These are phyloP conservation scores for Emmonsiellopsis sp. DNA, from an alignment of 2,329 filamentous ascomycete genomes.

Conservation along the genomic window DNA sequence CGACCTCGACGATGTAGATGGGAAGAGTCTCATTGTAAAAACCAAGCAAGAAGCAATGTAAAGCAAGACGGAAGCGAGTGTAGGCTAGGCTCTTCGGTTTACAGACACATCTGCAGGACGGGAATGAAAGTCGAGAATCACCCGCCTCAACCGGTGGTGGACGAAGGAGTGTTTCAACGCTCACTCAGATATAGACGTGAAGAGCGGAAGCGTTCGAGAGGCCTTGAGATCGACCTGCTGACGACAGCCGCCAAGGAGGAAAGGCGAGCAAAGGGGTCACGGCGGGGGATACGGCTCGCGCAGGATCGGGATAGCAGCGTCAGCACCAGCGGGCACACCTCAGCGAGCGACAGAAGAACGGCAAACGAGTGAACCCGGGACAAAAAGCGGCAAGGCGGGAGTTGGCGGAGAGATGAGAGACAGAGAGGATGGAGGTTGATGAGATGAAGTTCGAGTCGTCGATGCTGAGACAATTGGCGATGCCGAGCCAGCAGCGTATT, in stretches of 20 bases:
- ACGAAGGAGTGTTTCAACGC: no score
- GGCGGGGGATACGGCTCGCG: not conserved
- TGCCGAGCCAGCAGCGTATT: no score
- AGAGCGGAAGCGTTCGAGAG: not conserved
- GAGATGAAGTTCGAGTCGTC: not conserved
- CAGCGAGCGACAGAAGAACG: not conserved
- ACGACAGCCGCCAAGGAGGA: not conserved
- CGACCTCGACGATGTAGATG: not conserved
- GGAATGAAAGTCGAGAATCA: not conserved
- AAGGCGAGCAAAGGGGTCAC: not conserved
- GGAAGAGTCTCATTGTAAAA: conserved; percentile 8
- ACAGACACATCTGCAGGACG: not conserved
- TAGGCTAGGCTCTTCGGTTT: not conserved
- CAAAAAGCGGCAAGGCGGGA: not conserved
- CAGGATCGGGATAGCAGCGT: not conserved
- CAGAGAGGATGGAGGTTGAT: not conserved
- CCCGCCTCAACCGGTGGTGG: not conserved
- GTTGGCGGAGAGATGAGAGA: not conserved
- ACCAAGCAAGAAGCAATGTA: not conserved
- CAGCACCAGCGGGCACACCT: not conserved
- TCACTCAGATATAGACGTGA: not conserved
- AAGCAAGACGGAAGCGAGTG: not conserved
- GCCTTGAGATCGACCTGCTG: not conserved
- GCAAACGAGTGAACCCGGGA: not conserved
- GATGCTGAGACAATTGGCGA: no score